Evolutionary conservation across 202 grass and related monocot genomes (phyloP).

Genomic region (Schoenoplectus triqueter): DNA sequence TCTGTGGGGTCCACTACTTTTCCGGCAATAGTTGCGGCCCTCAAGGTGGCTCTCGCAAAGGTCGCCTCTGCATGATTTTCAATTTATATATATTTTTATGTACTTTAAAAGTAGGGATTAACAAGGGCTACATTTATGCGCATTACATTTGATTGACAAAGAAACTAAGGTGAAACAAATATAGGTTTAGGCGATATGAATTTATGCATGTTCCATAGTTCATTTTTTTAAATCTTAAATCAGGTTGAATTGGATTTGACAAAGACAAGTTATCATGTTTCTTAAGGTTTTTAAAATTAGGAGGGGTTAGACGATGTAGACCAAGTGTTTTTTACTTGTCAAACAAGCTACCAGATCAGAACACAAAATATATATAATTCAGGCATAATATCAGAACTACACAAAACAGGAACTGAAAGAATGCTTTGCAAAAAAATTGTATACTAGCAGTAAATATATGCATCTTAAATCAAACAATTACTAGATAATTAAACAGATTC

Average conservation of each 20-base stretch:
- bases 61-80: neutral
- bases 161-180: neutral
- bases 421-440: neutral
- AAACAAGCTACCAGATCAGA: slow-evolving; percentile 10
- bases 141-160: slow-evolving; percentile 18
- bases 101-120: neutral
- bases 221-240: neutral
- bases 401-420: neutral
- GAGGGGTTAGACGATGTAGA: neutral
- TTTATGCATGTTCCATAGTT: slow-evolving; percentile 8
- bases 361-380: neutral
- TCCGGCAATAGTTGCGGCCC: slow-evolving; percentile 12
- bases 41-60: slow-evolving; percentile 61
- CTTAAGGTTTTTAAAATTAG: neutral
- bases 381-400: neutral
- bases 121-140: neutral
- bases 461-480: slow-evolving; percentile 2
- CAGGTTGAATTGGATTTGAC: neutral
- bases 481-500: neutral
- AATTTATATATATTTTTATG: neutral
- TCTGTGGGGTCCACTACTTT: slow-evolving; percentile 6
- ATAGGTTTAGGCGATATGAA: neutral
- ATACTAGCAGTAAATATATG: neutral
- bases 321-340: neutral
- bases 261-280: slow-evolving; percentile 12